Percentiles rank a stretch among this genome's conserved stretches.
phyloP scores from a whole-genome alignment of 805 yeast species.

The Hanseniaspora jakobsenii region DNA sequence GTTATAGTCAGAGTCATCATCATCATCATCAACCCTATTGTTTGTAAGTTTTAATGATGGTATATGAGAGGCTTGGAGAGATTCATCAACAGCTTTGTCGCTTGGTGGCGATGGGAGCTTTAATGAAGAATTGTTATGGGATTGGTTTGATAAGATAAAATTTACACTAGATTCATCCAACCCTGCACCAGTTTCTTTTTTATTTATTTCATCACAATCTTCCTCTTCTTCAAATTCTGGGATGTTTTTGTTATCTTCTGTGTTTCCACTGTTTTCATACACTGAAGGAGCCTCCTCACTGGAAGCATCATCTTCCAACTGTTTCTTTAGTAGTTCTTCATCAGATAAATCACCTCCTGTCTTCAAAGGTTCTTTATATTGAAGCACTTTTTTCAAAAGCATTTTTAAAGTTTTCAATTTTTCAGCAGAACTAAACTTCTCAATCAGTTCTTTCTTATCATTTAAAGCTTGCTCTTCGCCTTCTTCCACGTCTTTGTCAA shows the following conservation, averaged over 20 bases:
- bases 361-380: not conserved
- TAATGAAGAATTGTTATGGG: not conserved
- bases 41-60: not conserved
- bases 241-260: not conserved
- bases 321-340: slow-evolving; percentile 7
- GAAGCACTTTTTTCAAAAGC: slow-evolving; percentile 4
- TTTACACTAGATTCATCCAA: not conserved
- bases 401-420: slow-evolving; percentile 9
- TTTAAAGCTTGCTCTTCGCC: not conserved
- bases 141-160: slow-evolving; percentile 2
- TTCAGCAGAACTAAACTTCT: not conserved
- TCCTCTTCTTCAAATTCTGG: not conserved
- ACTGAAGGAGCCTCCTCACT: no score
- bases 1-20: slow-evolving; percentile 7
- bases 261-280: slow-evolving; percentile 5
- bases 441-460: slow-evolving; percentile 7
- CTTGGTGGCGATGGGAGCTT: slow-evolving; percentile 14
- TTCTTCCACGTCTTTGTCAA: not conserved
- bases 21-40: not conserved
- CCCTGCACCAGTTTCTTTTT: slow-evolving; percentile 2
- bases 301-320: not conserved
- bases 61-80: slow-evolving; percentile 5
- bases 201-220: slow-evolving; percentile 10
- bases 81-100: slow-evolving; percentile 13
- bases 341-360: not conserved